Conservation (phyloP, 352 stramenopile genomes). For the Globisporangium iwayamae region DNA sequence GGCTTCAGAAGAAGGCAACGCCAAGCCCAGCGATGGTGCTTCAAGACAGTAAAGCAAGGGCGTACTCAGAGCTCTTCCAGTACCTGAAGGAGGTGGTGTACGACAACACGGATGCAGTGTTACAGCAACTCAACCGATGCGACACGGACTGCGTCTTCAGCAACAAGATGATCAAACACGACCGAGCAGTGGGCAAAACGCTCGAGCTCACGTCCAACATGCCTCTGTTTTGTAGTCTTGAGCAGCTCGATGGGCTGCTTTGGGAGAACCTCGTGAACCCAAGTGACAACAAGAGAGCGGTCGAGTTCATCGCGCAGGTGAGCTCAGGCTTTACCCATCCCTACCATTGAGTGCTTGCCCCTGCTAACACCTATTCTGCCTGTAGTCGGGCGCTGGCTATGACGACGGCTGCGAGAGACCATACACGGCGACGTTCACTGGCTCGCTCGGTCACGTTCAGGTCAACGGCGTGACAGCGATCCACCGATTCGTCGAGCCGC, state of each 20-base stretch:
- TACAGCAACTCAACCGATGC: not conserved
- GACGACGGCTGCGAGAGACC: not conserved
- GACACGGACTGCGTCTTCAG: constrained; percentile 10
- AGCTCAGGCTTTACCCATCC: too few species aligned
- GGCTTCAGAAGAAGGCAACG: not conserved
- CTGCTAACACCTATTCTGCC: too few species aligned
- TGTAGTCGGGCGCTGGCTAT: not conserved
- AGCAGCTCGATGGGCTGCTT: not conserved
- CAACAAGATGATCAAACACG: constrained; percentile 9
- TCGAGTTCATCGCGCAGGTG: not conserved
- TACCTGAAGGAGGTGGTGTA: constrained; percentile 4
- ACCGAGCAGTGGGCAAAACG: not conserved
- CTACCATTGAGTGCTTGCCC: too few species aligned
- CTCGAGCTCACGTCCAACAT: constrained; percentile 9
- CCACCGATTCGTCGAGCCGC: constrained; percentile 1
- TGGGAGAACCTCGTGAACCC: constrained; percentile 2
- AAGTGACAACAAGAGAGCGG: not conserved
- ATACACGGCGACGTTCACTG: not conserved
- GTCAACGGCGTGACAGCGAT: not conserved
- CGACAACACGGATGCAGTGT: not conserved
- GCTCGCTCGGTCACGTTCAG: not conserved
- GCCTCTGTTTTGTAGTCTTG: not conserved
- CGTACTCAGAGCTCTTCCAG: constrained; percentile 5
- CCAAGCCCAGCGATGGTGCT: not conserved
- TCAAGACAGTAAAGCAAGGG: not conserved